phyloP scores from a whole-genome alignment of 495 filamentous ascomycete genomes.

The Halenospora varia region DNA sequence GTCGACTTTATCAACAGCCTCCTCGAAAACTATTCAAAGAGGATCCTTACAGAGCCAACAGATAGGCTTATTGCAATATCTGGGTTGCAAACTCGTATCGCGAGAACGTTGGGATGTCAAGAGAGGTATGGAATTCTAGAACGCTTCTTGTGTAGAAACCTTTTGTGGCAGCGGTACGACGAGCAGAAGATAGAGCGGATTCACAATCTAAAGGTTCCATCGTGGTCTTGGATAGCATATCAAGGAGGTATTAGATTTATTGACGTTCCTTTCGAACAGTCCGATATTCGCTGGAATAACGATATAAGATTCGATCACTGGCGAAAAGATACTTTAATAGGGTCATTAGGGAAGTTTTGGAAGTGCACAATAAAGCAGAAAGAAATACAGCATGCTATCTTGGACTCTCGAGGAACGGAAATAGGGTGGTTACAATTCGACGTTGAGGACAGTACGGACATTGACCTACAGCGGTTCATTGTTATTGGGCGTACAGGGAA shows the following conservation, averaged over 20 bases:
- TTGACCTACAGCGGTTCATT: not conserved
- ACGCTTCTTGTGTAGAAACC: not conserved
- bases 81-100: not conserved
- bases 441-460: not conserved
- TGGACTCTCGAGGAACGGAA: not conserved
- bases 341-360: not conserved
- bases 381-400: not conserved
- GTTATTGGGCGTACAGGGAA: not conserved
- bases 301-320: not conserved
- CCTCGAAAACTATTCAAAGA: slow-evolving; percentile 5
- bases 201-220: not conserved
- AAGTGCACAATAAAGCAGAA: not conserved
- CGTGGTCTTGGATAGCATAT: slow-evolving; percentile 14
- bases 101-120: not conserved
- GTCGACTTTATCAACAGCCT: not conserved
- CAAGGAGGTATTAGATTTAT: not conserved
- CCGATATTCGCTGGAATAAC: not conserved
- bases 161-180: slow-evolving; percentile 6
- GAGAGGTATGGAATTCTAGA: not conserved
- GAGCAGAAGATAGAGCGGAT: not conserved
- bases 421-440: not conserved
- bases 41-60: not conserved
- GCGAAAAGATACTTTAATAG: not conserved
- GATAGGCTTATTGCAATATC: slow-evolving; percentile 9
- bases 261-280: not conserved